Base-by-base conservation (phyloP, 2,329 filamentous ascomycete species). In the Stagonosporopsis tanaceti region DNA sequence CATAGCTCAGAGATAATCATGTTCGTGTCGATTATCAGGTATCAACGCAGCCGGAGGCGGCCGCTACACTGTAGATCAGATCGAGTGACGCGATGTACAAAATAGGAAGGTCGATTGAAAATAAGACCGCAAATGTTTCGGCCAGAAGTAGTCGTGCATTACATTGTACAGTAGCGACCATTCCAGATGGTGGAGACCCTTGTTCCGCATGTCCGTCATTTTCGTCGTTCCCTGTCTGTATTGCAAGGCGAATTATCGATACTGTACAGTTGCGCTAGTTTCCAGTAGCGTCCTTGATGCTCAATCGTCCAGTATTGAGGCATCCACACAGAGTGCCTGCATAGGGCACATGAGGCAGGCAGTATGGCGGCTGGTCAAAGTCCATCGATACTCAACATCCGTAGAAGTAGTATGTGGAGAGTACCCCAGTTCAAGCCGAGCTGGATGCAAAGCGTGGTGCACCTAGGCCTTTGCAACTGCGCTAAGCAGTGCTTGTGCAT, bases 191-290 rank as follows among this genome's bases (percentile, higher is more conserved):
- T 50, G 39, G 52, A 42, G 46, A 53, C 57, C 58, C 58, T 53
- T 47, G 50, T 59, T 53, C 54, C 61, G 32, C 50, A 32, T 60
- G 42, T 56, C 51, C 61, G 57, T 64, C 60, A 58, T 67, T 53
- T 47, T 53, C 53, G 54, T 64, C 60, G 48, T 67, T 53, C 55
- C 59, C 58, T 58, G 59, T 57, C 50, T 61, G 50, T 53, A 57
- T 28, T 48, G 61, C 62, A 61, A 63, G 57, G 59, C 62, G 28
- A 58, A 58, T 40, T 62, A 59, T 53, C 25, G 56, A 57, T 59
- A 60, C 58, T 63, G 60, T 68, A 67, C 64, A 67, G 55, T 53
- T 30, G 59, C 65, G 62, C 57, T 56, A 58, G 41, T 53, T 39
- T 53, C 38, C 34, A 46, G 35, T 50, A 22, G 40, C 48, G 17